Evolutionary conservation across 352 stramenopile genomes (phyloP).

Genomic region (Phytophthora crassamura): DNA sequence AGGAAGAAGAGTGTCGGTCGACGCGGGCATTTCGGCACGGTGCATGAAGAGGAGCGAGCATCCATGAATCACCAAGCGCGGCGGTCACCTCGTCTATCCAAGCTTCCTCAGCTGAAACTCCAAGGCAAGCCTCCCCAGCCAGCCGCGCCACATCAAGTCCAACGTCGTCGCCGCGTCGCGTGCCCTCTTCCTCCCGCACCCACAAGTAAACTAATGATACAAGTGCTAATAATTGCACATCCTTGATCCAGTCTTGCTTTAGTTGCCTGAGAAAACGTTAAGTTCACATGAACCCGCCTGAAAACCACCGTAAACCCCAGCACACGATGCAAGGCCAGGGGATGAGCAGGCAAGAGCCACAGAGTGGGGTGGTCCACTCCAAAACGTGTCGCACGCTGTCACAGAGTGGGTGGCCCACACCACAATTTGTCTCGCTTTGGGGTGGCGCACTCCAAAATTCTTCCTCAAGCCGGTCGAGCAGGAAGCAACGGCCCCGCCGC

Average conservation of each 20-base stretch:
- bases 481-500: no score
- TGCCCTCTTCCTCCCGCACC: not conserved
- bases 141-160: constrained; percentile 20
- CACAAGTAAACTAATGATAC: constrained; percentile 35
- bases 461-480: no score
- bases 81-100: constrained; percentile 6
- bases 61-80: not conserved
- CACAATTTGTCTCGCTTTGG: no score
- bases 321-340: not conserved
- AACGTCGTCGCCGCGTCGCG: not conserved
- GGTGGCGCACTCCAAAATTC: no score
- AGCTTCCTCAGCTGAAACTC: not conserved
- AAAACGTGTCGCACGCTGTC: no score
- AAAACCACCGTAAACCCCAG: no score
- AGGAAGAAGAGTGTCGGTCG: constrained; percentile 15
- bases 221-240: constrained; percentile 29
- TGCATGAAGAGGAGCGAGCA: not conserved
- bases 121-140: constrained; percentile 29
- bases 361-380: no score
- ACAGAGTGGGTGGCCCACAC: no score
- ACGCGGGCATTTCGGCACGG: not conserved
- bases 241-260: not conserved
- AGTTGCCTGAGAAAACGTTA: no score
- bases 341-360: no score
- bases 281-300: no score